Evolutionary conservation across 2,329 filamentous ascomycete genomes (phyloP).

Genomic region (Colletotrichum sp.): DNA sequence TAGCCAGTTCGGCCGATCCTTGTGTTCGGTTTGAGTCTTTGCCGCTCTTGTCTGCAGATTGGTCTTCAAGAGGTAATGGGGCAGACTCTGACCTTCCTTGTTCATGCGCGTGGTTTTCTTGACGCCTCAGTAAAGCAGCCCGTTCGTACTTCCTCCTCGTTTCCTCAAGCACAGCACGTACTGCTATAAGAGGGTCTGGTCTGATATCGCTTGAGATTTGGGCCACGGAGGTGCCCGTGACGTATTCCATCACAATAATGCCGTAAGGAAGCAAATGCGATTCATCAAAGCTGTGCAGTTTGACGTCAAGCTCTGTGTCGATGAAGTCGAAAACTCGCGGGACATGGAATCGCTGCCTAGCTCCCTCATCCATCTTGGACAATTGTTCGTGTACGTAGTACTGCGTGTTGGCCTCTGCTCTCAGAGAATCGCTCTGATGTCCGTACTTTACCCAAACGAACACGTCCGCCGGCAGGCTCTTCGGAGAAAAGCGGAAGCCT

Average conservation of each 20-base stretch:
- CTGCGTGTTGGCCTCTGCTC: neutral
- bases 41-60: neutral
- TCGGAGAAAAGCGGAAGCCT: neutral
- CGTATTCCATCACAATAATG: neutral
- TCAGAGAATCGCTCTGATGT: neutral
- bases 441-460: neutral
- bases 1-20: neutral
- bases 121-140: neutral
- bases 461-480: neutral
- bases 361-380: neutral
- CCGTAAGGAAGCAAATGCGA: neutral
- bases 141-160: neutral
- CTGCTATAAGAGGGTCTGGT: neutral
- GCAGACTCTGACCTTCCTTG: neutral
- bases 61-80: fast-evolving
- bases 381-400: neutral
- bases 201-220: neutral
- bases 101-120: fast-evolving
- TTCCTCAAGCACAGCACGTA: neutral
- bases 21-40: fast-evolving
- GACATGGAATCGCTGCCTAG: neutral
- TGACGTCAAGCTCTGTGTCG: neutral
- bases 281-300: fast-evolving
- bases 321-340: neutral
- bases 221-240: neutral